Evolutionary conservation across 768 basidiomycete species (phyloP), one percentile per base, ranked within the genome.

Genomic region (Clitopilus passeckerianus): DNA sequence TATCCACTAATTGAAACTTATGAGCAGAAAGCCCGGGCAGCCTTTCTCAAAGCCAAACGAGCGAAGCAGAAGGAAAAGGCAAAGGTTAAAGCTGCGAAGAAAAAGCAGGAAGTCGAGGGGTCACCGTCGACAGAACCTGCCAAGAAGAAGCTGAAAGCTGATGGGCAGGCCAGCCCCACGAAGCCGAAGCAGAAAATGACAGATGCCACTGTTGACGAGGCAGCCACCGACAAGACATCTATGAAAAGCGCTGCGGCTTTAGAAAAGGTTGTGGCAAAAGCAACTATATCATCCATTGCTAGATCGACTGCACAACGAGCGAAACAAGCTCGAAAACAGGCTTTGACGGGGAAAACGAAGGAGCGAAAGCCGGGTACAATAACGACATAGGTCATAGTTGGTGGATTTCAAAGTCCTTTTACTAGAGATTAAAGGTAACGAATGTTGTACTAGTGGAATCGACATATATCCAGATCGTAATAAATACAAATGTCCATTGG

Each of bases 11-110:
- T 35, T 55, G 44, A 62, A 57, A 35, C 30, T 30, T 5, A 43
- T 34, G 18, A 14, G 43, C 63, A 86, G 84, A 78, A 78, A 75
- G 79, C 74, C 8, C 81, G 80, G 59, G 72, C 77, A 44, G 75
- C 66, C 6, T 66, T 71, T 27, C 66, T 82, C 55, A 81, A 77
- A 56, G 76, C 75, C 6, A 82, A 75, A 61, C 82, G 85, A 54
- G 74, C 71, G 35, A 81, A 74, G 50, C 77, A 78, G 41, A 85
- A 84, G 64, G 72, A 72, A 34, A 78, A 76, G 63, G 75, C 71
- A 9, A 77, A 74, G 37, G 71, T 71, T 22, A 80, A 79, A 64
- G 66, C 67, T 34, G 64, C 62, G 4, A 61, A 64, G 35, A 63
- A 61, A 41, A 43, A 35, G 23, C 44, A 53, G 16, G 33, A 53